Percentiles rank a stretch among this genome's conserved stretches.
Evolutionary conservation across 768 basidiomycete species (phyloP).

Genomic region (Postia placenta): DNA sequence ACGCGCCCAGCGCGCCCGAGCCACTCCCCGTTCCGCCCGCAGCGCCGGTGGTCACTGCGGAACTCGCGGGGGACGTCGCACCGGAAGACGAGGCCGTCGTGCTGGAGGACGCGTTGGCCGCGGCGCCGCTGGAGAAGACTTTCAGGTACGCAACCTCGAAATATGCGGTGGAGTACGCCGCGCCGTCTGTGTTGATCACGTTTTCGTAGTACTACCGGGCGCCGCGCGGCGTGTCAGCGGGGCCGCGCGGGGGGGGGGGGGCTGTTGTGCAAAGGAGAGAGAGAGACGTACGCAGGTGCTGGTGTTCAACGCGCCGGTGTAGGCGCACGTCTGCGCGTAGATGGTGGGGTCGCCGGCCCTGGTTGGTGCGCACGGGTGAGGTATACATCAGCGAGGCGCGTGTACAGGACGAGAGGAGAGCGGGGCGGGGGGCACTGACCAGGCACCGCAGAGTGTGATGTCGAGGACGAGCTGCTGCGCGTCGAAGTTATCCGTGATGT

Average conservation of each 20-base stretch:
- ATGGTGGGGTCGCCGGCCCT: conserved; percentile 47
- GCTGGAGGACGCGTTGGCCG: conserved; percentile 3
- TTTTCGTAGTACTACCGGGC: conserved; percentile 35
- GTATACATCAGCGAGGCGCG: too few species aligned
- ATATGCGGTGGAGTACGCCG: conserved; percentile 41
- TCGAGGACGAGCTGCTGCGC: conserved; percentile 49
- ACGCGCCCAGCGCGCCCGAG: background rate
- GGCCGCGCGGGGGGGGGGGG: background rate
- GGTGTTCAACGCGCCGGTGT: conserved; percentile 30
- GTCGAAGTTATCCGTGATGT: conserved; percentile 39
- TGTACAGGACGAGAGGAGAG: conserved; percentile 9
- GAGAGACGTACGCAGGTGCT: conserved; percentile 27
- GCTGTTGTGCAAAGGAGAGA: too few species aligned
- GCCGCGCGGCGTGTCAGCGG: background rate
- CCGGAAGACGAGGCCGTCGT: conserved; percentile 6
- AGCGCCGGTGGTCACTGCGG: conserved; percentile 5
- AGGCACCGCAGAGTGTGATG: conserved; percentile 51
- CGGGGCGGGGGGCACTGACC: conserved; percentile 24
- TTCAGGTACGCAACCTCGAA: conserved; percentile 60
- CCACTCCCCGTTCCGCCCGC: background rate
- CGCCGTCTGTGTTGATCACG: conserved; percentile 40
- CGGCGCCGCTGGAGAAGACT: conserved; percentile 30
- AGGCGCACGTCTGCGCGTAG: conserved; percentile 39
- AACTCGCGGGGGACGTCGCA: conserved; percentile 4
- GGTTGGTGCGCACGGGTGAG: background rate